A percentile compares a stretch with the other conserved stretches of the same genome.
Evolutionary conservation across 2,329 filamentous ascomycete genomes (phyloP).

Genomic region (Fusarium sp.): DNA sequence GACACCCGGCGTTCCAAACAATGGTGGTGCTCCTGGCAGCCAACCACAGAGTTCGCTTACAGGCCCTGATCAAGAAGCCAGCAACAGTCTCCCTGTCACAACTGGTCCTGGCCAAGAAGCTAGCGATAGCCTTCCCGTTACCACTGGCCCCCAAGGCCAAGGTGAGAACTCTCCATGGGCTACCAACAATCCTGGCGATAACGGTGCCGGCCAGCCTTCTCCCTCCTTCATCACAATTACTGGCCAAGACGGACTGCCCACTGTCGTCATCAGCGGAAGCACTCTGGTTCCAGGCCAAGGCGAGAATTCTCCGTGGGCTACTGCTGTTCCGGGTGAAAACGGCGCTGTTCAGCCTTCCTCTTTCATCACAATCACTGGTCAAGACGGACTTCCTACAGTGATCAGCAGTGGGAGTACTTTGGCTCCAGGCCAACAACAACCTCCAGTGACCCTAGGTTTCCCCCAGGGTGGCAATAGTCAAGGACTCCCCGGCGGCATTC

Average conservation of each 20-base stretch:
- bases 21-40: conserved; percentile 20
- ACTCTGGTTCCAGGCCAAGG: conserved; percentile 16
- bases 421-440: conserved; percentile 19
- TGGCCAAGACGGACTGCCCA: conserved; percentile 42
- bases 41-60: conserved; percentile 19
- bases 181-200: conserved; percentile 22
- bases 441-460: conserved; percentile 17
- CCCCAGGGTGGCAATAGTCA: conserved; percentile 21
- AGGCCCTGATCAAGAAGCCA: conserved; percentile 29
- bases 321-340: conserved; percentile 18
- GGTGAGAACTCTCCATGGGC: conserved; percentile 23
- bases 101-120: conserved; percentile 27
- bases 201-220: conserved; percentile 16
- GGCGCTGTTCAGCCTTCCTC: conserved; percentile 20
- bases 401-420: conserved; percentile 23
- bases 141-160: conserved; percentile 27
- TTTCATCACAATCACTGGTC: conserved; percentile 37
- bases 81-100: conserved; percentile 31
- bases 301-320: conserved; percentile 24
- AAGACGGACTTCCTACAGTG: conserved; percentile 44
- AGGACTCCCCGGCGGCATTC: conserved; percentile 23
- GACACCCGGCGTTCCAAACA: conserved; percentile 14
- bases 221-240: conserved; percentile 37
- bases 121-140: conserved; percentile 33
- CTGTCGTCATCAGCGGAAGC: conserved; percentile 34